These are phyloP conservation scores for Amylocarpus encephaloides DNA, from an alignment of 2,329 filamentous ascomycete genomes.

Conservation along the genomic window DNA sequence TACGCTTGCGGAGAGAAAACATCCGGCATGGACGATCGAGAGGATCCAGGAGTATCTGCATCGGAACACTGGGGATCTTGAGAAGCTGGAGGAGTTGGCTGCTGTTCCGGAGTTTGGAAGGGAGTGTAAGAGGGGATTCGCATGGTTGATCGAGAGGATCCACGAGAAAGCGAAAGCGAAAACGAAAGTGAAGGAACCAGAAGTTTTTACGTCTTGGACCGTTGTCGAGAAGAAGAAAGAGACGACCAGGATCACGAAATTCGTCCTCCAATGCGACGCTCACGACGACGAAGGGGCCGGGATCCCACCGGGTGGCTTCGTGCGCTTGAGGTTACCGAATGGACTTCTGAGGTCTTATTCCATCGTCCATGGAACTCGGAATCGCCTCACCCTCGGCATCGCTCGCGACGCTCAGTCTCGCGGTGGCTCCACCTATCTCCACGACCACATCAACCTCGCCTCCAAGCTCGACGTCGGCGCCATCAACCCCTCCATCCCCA, in stretches of 20 bases:
- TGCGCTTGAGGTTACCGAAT: conserved; percentile 49
- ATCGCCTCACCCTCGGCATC: conserved; percentile 51
- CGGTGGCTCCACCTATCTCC: conserved; percentile 56
- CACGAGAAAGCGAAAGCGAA: conserved; percentile 21
- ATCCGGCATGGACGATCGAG: conserved; percentile 57
- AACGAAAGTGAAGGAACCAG: conserved; percentile 23
- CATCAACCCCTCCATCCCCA: conserved; percentile 44
- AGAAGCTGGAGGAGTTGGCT: conserved; percentile 45
- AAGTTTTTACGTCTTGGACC: conserved; percentile 33
- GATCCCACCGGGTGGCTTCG: conserved; percentile 45
- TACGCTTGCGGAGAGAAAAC: conserved; percentile 45
- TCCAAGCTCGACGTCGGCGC: conserved; percentile 45
- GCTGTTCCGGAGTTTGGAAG: conserved; percentile 31
- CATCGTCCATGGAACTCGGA: conserved; percentile 44
- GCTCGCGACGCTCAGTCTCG: conserved; percentile 48
- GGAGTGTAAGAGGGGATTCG: conserved; percentile 46
- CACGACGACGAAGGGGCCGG: conserved; percentile 32
- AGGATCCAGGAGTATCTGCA: conserved; percentile 57
- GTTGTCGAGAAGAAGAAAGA: conserved; percentile 45
- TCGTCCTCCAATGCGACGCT: conserved; percentile 44
- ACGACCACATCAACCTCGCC: conserved; percentile 41
- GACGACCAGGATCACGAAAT: conserved; percentile 44
- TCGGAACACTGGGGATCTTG: conserved; percentile 42
- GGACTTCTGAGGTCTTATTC: conserved; percentile 55
- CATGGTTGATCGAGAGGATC: conserved; percentile 44